phyloP scores from a whole-genome alignment of 106 monocot genomes.

The Platanthera guangdongensis region DNA sequence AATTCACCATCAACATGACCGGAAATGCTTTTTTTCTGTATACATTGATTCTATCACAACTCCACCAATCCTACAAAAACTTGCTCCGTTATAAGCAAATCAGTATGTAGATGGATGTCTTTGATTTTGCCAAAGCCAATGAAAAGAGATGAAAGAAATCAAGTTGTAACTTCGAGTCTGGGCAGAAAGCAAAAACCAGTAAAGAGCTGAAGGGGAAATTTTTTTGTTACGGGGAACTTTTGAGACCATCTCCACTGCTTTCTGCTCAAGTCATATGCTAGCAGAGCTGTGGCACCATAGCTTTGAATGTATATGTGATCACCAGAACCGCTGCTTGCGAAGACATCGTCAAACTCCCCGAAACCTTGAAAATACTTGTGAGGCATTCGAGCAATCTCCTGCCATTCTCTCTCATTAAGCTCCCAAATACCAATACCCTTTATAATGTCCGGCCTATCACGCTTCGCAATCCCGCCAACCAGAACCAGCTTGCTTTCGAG shows the following conservation, averaged over 20 bases:
- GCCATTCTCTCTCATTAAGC: slow-evolving; percentile 49
- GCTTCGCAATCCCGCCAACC: slow-evolving; percentile 80
- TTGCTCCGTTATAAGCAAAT: neutral
- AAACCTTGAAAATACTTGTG: slow-evolving; percentile 72
- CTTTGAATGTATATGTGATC: slow-evolving; percentile 75
- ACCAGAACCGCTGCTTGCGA: slow-evolving; percentile 66
- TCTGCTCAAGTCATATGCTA: slow-evolving; percentile 48
- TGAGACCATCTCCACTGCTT: slow-evolving; percentile 73
- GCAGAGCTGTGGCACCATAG: slow-evolving; percentile 66
- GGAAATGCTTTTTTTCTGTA: slow-evolving; percentile 1
- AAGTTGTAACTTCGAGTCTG: slow-evolving; percentile 49
- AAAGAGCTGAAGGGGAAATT: slow-evolving; percentile 82
- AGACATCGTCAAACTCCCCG: slow-evolving; percentile 84
- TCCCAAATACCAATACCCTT: slow-evolving; percentile 87
- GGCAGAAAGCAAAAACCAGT: slow-evolving; percentile 81
- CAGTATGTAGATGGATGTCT: neutral
- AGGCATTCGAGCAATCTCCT: slow-evolving; percentile 69
- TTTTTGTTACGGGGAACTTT: slow-evolving; percentile 66
- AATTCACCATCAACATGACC: neutral
- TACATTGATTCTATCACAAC: neutral
- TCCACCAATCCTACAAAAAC: neutral
- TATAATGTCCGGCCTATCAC: slow-evolving; percentile 50
- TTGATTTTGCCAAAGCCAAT: neutral
- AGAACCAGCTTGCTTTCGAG: slow-evolving; percentile 55
- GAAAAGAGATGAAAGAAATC: slow-evolving; percentile 6